Base-by-base conservation (phyloP, 139 green algal genomes). In the Coelastrella sp. region DNA sequence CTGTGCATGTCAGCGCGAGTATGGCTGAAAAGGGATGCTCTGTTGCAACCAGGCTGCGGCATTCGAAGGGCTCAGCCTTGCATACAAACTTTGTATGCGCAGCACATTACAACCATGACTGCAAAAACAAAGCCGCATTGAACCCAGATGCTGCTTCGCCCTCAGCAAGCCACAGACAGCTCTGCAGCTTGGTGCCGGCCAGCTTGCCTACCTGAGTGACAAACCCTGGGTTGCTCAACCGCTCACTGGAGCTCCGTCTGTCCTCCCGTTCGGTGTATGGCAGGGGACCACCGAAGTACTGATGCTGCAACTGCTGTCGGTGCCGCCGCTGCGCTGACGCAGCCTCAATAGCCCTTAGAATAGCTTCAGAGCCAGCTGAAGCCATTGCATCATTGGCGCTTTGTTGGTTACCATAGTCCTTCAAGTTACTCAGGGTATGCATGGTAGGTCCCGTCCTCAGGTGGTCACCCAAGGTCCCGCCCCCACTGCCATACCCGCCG, bases 261-360 rank as follows among this genome's bases (percentile, higher is more conserved):
- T 64, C n/a, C n/a, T 11, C 22, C 10, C n/a, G 20, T 4, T 19
- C 17, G 10, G 7, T 16, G 59, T 20, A 66, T 16, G 60, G 56
- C 79, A 76, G 59, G 0, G 80, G 22, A 58, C 71, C 13, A 74
- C 57, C 13, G 0, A 73, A 22, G 22, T 60, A 57, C 82, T 58
- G 56, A 58, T 58, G 65, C 23, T 65, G 64, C 64, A 73, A n/a
- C 68, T 87, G 61, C 61, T 78, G 82, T 22, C 14, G 60, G 32
- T 73, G 64, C 56, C 61, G 83, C 83, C 64, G 54, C 84, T 56
- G 17, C 19, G 85, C 85, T n/a, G 85, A 66, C 10, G 68, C 85
- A 8, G 85, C 85, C 22, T 89, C 85, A 10, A 82, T 89, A 10
- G 85, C 85, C 8, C 58, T 57, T 23, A 82, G 17, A 59, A 82